Evolutionary conservation across 305 asterid genomes (phyloP), one percentile per base, ranked within the genome.

Genomic region (Salvia sclarea): DNA sequence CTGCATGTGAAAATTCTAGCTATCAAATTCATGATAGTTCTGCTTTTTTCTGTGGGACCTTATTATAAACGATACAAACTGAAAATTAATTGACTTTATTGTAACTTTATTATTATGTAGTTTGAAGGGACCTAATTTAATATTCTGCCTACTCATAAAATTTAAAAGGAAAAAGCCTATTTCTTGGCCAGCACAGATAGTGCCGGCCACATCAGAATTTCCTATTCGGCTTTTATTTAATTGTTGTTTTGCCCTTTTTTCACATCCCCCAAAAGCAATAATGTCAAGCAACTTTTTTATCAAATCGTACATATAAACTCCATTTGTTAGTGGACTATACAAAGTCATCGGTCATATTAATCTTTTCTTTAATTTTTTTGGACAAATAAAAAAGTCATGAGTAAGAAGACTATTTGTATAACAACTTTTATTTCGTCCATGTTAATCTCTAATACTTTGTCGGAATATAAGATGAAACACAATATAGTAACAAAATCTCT

Each of bases 131-230:
- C 49, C 64, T 31, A 18, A 35, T 56, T 6, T 3, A 20, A 56
- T 7, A 16, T 57, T 57, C 7, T 33, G 28, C 1, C 30, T 58
- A 18, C 3, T 30, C 18, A 17, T 18, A 37, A 20, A 10, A 18
- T 35, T 58, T 3, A 54, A 38, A 52, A 4, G 16, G 1, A 64
- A 69, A 22, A 28, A 8, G 66, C 28, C 66, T 37, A 64, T 25
- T 60, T 69, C 31, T 25, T 38, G 78, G 37, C 18, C 30, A 66
- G 75, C 73, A 58, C 68, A 67, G 68, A 72, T 65, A 22, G 70
- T 81, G 86, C 83, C 79, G 85, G 85, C 85, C 89, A 85, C 76
- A 54, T 56, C 72, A 25, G 13, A 66, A 71, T 40, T 18, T 49
- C 28, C 16, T 6, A 25, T 74, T 61, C 41, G 68, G 70, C 69